Evolutionary conservation across 306 rosid genomes (phyloP).

Genomic region (Crotalaria pallida): DNA sequence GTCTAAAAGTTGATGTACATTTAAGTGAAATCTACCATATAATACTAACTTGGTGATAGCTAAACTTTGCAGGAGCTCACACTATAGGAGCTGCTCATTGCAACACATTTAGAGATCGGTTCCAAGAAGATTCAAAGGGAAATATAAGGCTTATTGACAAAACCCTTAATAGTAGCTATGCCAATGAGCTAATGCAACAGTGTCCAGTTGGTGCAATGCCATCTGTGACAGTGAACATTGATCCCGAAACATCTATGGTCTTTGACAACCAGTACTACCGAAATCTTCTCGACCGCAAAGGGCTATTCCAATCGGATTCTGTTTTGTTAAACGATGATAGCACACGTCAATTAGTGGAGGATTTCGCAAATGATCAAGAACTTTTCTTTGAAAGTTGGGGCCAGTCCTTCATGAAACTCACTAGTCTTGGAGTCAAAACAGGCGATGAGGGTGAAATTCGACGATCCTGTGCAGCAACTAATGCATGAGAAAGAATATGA

Average conservation of each 20-base stretch:
- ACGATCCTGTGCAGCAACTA: constrained; percentile 44
- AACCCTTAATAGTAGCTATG: constrained; percentile 57
- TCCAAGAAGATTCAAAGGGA: constrained; percentile 52
- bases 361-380: constrained; percentile 55
- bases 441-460: constrained; percentile 70
- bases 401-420: constrained; percentile 63
- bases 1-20: too few species aligned
- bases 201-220: constrained; percentile 45
- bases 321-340: constrained; percentile 37
- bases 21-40: not conserved
- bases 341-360: constrained; percentile 45
- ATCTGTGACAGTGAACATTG: constrained; percentile 47
- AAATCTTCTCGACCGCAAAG: constrained; percentile 47
- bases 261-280: constrained; percentile 73
- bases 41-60: not conserved
- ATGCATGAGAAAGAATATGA: constrained; percentile 18
- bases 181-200: constrained; percentile 44
- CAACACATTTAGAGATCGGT: constrained; percentile 61
- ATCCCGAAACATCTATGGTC: constrained; percentile 57
- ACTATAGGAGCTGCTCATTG: constrained; percentile 82
- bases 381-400: constrained; percentile 62
- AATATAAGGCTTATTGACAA: constrained; percentile 44
- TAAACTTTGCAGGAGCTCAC: constrained; percentile 62
- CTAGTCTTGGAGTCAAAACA: constrained; percentile 52
- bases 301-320: constrained; percentile 67